phyloP scores from a whole-genome alignment of 768 basidiomycete species.

The Hygrophorus pudorinus region DNA sequence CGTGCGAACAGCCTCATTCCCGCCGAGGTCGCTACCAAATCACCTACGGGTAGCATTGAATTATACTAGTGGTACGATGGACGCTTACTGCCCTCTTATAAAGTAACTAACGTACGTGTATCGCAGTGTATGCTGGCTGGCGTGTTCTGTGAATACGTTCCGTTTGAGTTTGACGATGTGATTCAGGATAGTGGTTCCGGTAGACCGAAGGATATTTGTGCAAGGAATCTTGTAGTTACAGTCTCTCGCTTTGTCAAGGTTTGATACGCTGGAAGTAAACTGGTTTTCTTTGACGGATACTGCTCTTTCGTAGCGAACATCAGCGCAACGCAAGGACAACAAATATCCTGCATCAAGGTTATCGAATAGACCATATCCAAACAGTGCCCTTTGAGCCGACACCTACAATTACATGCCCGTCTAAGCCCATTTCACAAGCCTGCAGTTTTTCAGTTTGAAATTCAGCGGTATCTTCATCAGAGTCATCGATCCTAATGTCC shows the following conservation, averaged over 20 bases:
- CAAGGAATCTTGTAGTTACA: neutral
- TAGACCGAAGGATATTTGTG: neutral
- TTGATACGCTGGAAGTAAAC: conserved; percentile 9
- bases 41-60: conserved; percentile 18
- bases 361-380: conserved; percentile 27
- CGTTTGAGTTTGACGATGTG: too few species aligned
- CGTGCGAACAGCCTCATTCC: conserved; percentile 8
- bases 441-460: conserved; percentile 20
- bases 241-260: conserved; percentile 3
- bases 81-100: neutral
- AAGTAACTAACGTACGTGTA: neutral
- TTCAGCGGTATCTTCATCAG: conserved; percentile 2
- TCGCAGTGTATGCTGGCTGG: too few species aligned
- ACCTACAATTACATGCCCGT: conserved; percentile 30
- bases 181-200: too few species aligned
- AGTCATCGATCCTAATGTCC: conserved; percentile 11
- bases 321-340: too few species aligned
- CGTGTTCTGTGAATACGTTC: too few species aligned
- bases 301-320: neutral
- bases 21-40: conserved; percentile 15
- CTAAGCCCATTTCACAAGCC: conserved; percentile 32
- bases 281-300: neutral
- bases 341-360: neutral
- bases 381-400: conserved; percentile 29
- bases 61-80: too few species aligned